Conservation (phyloP, 441 rosid genomes). For the Arabidopsis lyrata region DNA sequence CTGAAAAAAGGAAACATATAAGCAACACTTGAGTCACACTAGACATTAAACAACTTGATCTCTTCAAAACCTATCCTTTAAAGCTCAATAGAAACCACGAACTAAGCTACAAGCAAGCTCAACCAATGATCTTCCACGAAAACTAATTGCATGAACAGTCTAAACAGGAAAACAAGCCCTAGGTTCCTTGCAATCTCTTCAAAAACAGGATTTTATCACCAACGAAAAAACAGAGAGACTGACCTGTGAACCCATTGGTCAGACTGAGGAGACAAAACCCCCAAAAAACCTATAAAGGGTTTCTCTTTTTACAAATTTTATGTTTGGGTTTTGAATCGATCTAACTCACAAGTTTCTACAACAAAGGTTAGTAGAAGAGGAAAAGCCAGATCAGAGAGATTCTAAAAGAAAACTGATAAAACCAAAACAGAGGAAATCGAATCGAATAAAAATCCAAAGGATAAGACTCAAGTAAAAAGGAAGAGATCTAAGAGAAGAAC, state of each 20-base stretch:
- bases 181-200: background rate
- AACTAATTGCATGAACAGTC: constrained; percentile 43
- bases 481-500: constrained; percentile 38
- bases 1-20: background rate
- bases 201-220: constrained; percentile 20
- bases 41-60: constrained; percentile 7
- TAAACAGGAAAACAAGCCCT: constrained; percentile 4
- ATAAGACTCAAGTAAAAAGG: constrained; percentile 4
- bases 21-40: constrained; percentile 16
- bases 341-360: constrained; percentile 23
- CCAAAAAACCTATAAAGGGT: background rate
- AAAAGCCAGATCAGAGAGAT: constrained; percentile 41
- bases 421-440: constrained; percentile 28
- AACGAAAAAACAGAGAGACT: constrained; percentile 1
- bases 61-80: background rate
- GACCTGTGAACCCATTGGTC: constrained; percentile 37
- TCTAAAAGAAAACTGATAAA: constrained; percentile 26
- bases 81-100: constrained; percentile 18
- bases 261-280: constrained; percentile 32
- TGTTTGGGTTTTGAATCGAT: constrained; percentile 14
- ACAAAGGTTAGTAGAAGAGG: constrained; percentile 32
- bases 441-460: constrained; percentile 31
- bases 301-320: background rate
- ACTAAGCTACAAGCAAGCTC: constrained; percentile 30
- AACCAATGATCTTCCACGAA: constrained; percentile 1